Base-by-base conservation (phyloP, 139 green algal genomes). In the Trebouxia sp. region DNA sequence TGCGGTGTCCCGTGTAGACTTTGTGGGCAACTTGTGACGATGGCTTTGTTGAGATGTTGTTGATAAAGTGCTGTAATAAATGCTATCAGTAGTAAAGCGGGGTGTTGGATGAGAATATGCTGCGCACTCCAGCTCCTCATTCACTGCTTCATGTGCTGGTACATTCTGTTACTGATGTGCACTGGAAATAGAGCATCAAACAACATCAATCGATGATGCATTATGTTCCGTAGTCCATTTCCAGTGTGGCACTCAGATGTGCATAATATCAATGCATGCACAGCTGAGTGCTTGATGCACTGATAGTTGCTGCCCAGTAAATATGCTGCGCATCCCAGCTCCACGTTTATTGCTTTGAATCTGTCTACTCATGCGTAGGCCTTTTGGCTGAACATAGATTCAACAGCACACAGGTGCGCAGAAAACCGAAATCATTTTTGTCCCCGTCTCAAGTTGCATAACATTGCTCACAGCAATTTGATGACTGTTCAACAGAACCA, bases 361-460 rank as follows among this genome's bases (percentile, higher is more conserved):
- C 45, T 51, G 45, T 51, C 45, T 51, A 51, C 45, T 12, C 45
- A 51, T 51, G 45, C 45, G 45, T 51, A 51, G 10, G 12, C 45
- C 45, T 51, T n/a, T n/a, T 51, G 45, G 45, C 45, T 51, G 45
- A 51, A 51, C 45, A 51, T 51, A 51, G 45, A 51, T 51, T 51
- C 45, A 12, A 51, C 45, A n/a, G n/a, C n/a, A n/a, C n/a, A n/a
- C n/a, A n/a, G n/a, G n/a, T n/a, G n/a, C n/a, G n/a, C n/a, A n/a
- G n/a, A n/a, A n/a, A 51, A 66, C 55, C 55, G 55, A 66, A 39
- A 24, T 66, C 55, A 66, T 26, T 66, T 26, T 66, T 66, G 55
- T 66, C 55, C 55, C 55, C 55, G 55, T 66, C 55, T 66, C 55
- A 66, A 66, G 55, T 66, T 66, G 55, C 55, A 66, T 66, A 66